Conservation (phyloP, 176 grass and related monocot species). For the Avena insularis region DNA sequence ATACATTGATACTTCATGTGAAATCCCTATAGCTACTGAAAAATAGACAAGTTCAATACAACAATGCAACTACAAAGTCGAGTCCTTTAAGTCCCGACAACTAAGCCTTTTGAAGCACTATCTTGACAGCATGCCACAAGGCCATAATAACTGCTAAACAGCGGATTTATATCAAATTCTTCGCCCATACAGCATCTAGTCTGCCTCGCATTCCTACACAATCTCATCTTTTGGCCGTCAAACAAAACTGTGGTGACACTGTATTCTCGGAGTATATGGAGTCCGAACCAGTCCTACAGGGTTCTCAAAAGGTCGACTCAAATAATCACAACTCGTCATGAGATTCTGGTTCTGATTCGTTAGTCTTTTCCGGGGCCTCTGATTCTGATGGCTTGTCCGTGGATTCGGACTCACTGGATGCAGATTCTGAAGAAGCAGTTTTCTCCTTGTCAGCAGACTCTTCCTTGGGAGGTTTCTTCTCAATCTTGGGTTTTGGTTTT, state of each 20-base stretch:
- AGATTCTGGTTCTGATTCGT: slow-evolving; percentile 58
- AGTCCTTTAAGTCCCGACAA: slow-evolving; percentile 15
- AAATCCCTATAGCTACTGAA: slow-evolving; percentile 20
- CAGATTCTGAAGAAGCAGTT: slow-evolving; percentile 40
- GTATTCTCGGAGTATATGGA: slow-evolving; percentile 33
- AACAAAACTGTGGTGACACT: slow-evolving; percentile 38
- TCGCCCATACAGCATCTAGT: slow-evolving; percentile 23
- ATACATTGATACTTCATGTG: slow-evolving; percentile 4
- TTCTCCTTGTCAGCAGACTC: slow-evolving; percentile 61
- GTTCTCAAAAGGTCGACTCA: background rate
- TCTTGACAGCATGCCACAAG: slow-evolving; percentile 20
- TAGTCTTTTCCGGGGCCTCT: slow-evolving; percentile 40
- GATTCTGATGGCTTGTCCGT: slow-evolving; percentile 43
- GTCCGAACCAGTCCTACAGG: background rate
- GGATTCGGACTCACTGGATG: slow-evolving; percentile 45
- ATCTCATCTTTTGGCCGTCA: slow-evolving; percentile 27
- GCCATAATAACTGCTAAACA: slow-evolving; percentile 35
- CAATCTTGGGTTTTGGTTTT: slow-evolving; percentile 95
- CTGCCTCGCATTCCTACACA: slow-evolving; percentile 38
- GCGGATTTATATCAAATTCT: slow-evolving; percentile 13
- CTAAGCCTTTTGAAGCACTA: slow-evolving; percentile 24
- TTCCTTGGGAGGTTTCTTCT: slow-evolving; percentile 85
- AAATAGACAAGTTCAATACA: slow-evolving; percentile 42
- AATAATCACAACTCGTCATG: slow-evolving; percentile 90
- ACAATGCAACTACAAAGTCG: background rate